Base-by-base conservation (phyloP, 2,329 filamentous ascomycete species). In the Fusarium xylarioides region DNA sequence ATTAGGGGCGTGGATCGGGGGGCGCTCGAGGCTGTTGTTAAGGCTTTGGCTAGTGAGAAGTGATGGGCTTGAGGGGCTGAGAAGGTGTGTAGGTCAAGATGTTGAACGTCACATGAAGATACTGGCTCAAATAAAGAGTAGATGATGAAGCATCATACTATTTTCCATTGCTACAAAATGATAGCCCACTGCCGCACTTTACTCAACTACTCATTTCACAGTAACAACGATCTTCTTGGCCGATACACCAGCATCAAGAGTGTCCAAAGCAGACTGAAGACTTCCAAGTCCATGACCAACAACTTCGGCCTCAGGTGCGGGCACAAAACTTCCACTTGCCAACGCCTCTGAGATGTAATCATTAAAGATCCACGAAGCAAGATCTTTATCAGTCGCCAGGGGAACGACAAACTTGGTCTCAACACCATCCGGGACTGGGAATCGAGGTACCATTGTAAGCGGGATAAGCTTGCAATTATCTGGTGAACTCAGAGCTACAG, bases 1-100 rank as follows among this genome's bases (percentile, higher is more conserved):
- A 56, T 81, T 34, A 72, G 74, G 28, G 80, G 80, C 4, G 80
- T 80, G 16, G 79, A 81, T 28, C 68, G 71, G 18, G 72, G 50
- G 11, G 75, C 79, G 4, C 59, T 81, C 8, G 70, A 80, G 34
- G 76, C 77, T 47, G 75, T 77, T 8, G 78, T 80, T 21, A 63
- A 69, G 37, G 71, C 74, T 9, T 49, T 81, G 71, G 77, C 76
- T 34, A 63, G 43, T 12, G 67, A 50, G 28, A 32, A 58, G 30
- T 69, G 37, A n/a, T 19, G 26, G 7, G 4, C 2, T 12, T 3
- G 15, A 44, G 21, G 7, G 19, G 11, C 7, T 12, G 23, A n/a
- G 16, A 4, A 16, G 42, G 4, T 15, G 11, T 26, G 10, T 16
- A 37, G 23, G 7, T 14, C 23, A n/a, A 18, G 3, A n/a, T 53